Evolutionary conservation across 2,329 filamentous ascomycete species (phyloP), one percentile per base, ranked within the genome.

Genomic region (Fusarium sp.): DNA sequence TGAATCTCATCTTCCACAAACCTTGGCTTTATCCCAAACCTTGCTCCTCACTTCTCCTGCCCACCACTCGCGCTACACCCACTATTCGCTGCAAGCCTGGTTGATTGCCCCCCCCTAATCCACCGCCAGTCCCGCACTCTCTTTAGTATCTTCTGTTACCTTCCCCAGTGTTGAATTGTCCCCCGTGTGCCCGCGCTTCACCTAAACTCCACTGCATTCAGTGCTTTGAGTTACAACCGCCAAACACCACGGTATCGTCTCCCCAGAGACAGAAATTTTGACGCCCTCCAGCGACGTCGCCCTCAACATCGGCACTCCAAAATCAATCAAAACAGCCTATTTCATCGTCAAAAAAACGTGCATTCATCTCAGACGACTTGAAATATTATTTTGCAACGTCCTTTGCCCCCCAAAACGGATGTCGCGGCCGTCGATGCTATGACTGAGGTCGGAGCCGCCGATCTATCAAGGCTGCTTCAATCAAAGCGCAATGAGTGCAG

Each of bases 371-470:
- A 47, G 64, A 68, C 61, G 62, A 62, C 63, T 60, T 67, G 61
- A 57, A 59, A 72, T 61, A 60, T 70, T 60, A 66, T 53, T 40
- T 59, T 75, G 65, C 72, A 71, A 75, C 86, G 84, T 88, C 84
- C 84, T 85, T 88, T 90, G 89, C 85, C 78, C 76, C 81, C 78
- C 78, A 84, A 89, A 90, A 90, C 88, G 88, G 88, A 90, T 90
- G 88, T 90, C 87, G 88, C 87, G 80, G 82, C 84, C 82, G 85
- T 84, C 81, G 84, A 88, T 90, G 88, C 87, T 86, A 90, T 90
- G 88, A 90, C 85, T 88, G 87, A 90, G 87, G 88, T 89, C 85
- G 87, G 85, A 83, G 84, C 84, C 82, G 84, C 86, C 86, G 88
- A 90, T 84, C 84, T 87, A 83, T 85, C 85, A 82, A 87, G 84